phyloP scores from a whole-genome alignment of 805 yeast genomes.

The Yarrowia porcina region DNA sequence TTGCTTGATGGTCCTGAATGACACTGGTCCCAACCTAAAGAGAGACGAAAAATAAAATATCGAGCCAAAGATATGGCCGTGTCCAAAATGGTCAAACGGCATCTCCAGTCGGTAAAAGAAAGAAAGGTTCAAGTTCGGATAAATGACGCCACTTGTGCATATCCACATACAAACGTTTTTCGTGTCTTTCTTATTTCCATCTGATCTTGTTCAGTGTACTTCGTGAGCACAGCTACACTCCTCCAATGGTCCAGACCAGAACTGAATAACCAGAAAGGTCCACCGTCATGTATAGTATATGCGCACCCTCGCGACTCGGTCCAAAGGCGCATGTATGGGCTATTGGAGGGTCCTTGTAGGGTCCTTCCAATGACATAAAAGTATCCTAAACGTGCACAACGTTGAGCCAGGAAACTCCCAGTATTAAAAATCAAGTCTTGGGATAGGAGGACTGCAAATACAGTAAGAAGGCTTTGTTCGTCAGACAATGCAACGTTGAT shows the following conservation, averaged over 20 bases:
- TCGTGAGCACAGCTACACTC: too few species aligned
- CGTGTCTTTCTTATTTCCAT: too few species aligned
- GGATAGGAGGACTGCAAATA: not conserved
- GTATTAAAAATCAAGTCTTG: not conserved
- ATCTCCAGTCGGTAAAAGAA: not conserved
- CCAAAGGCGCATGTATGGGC: too few species aligned
- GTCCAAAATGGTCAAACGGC: not conserved
- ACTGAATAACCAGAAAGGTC: not conserved
- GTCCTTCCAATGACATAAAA: not conserved
- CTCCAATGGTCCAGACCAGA: too few species aligned
- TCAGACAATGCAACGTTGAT: not conserved
- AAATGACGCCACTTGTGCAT: too few species aligned
- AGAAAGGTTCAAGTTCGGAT: not conserved
- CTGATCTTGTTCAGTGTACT: too few species aligned
- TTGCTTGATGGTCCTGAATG: not conserved
- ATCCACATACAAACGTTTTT: too few species aligned
- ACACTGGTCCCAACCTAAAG: not conserved
- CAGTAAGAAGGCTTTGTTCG: too few species aligned
- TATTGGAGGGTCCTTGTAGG: too few species aligned
- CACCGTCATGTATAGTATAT: not conserved
- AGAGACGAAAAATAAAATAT: not conserved
- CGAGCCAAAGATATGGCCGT: not conserved
- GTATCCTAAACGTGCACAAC: not conserved
- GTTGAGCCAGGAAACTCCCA: not conserved
- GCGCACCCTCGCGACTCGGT: not conserved